These are phyloP conservation scores for Anthoceros angustus DNA, from an alignment of 225 moss, liverwort and hornwort genomes.

Conservation along the genomic window DNA sequence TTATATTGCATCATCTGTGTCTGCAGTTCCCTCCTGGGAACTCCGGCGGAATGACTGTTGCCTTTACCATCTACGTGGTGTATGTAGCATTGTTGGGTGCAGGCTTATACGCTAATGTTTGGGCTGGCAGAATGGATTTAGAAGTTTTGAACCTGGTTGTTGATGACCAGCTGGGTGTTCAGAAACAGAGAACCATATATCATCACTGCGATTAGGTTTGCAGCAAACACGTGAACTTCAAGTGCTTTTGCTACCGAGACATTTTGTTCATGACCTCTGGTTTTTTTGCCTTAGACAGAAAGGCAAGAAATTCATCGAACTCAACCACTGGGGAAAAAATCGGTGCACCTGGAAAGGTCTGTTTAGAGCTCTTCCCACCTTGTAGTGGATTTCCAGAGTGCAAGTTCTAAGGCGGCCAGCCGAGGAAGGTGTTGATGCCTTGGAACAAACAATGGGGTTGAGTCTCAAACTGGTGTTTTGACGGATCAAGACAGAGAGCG, in stretches of 20 bases:
- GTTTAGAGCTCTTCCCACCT: neutral
- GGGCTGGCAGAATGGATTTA: constrained; percentile 48
- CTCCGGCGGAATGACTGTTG: neutral
- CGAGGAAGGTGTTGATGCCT: neutral
- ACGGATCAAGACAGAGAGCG: constrained; percentile 82
- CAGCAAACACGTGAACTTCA: neutral
- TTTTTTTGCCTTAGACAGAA: constrained; percentile 22
- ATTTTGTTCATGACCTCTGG: neutral
- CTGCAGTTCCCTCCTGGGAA: neutral
- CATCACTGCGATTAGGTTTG: constrained; percentile 81
- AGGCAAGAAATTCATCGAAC: constrained; percentile 83
- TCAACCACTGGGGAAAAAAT: constrained; percentile 77
- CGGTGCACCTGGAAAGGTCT: constrained; percentile 61
- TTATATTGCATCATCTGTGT: neutral
- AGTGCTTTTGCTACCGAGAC: neutral
- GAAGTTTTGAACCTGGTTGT: constrained; percentile 87
- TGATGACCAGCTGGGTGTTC: constrained; percentile 80
- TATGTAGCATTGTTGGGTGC: neutral
- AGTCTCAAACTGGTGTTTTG: neutral
- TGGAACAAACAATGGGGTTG: neutral
- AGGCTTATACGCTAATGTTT: neutral
- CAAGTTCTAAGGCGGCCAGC: too few species aligned
- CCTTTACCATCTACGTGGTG: too few species aligned
- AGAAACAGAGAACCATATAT: constrained; percentile 70
- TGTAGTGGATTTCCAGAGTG: neutral